Evolutionary conservation across 2,329 filamentous ascomycete genomes (phyloP).

Genomic region (Diaporthe sp.): DNA sequence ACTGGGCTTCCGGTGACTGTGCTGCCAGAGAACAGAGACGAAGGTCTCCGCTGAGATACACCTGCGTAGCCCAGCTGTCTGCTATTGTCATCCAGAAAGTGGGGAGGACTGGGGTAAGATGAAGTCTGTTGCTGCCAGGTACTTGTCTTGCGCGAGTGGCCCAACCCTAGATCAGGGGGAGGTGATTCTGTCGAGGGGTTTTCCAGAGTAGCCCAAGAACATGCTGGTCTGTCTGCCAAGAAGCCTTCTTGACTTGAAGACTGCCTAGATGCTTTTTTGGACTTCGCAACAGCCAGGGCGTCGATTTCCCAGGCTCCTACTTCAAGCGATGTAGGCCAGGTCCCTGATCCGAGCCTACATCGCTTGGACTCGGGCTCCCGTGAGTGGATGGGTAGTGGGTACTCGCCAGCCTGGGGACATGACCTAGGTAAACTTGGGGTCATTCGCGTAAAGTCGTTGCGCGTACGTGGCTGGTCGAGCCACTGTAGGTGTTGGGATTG

Average conservation of each 20-base stretch:
- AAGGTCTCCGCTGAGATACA: constrained; percentile 16
- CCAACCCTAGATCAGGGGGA: not conserved
- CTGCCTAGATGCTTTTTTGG: not conserved
- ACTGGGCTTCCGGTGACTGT: constrained; percentile 29
- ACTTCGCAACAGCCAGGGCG: constrained; percentile 17
- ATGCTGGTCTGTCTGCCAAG: not conserved
- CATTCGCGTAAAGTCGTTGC: not conserved
- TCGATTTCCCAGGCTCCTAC: constrained; percentile 11
- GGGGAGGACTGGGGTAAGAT: constrained; percentile 22
- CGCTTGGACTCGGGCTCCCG: constrained; percentile 3
- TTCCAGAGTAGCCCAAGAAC: not conserved
- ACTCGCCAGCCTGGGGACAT: not conserved
- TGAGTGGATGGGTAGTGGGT: not conserved
- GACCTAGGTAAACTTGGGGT: not conserved
- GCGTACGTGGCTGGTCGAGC: not conserved
- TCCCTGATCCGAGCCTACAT: not conserved
- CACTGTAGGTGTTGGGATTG: not conserved
- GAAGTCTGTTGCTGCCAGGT: not conserved
- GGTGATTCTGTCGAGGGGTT: too few relatives aligned
- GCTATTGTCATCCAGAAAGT: not conserved
- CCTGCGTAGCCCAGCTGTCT: not conserved
- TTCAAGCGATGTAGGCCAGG: not conserved
- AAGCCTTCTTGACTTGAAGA: not conserved
- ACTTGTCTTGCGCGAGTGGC: not conserved
- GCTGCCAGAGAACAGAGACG: constrained; percentile 17